Percentiles rank a stretch among this genome's conserved stretches.
These are phyloP conservation scores for Phialemonium atrogriseum DNA, from an alignment of 2,329 filamentous ascomycete genomes.

Conservation along the genomic window DNA sequence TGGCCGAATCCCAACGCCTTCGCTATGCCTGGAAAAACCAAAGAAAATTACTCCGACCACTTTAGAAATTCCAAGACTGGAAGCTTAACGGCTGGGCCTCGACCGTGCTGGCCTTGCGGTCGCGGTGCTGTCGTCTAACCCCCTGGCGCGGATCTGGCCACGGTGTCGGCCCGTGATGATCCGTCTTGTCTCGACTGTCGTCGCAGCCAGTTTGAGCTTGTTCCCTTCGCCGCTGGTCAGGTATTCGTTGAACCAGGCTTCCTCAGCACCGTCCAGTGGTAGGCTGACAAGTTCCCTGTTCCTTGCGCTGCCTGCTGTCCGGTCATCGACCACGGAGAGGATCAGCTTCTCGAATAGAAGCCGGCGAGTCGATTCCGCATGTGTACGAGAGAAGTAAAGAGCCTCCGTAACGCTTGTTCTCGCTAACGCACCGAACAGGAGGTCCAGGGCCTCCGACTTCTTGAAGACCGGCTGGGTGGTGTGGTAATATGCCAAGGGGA, in stretches of 20 bases:
- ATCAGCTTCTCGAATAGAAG: conserved; percentile 61
- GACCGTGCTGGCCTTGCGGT: background rate
- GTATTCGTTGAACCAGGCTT: conserved; percentile 64
- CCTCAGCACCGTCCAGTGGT: conserved; percentile 63
- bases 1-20: no score
- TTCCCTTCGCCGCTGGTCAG: conserved; percentile 58
- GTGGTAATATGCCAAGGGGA: conserved; percentile 72
- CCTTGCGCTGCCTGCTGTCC: conserved; percentile 36
- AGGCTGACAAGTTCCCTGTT: conserved; percentile 64
- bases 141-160: conserved; percentile 29
- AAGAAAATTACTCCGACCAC: no score
- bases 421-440: conserved; percentile 63
- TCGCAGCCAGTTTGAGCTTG: conserved; percentile 55
- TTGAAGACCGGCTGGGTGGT: conserved; percentile 66
- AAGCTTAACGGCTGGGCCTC: no score
- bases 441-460: conserved; percentile 49
- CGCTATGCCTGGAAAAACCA: no score
- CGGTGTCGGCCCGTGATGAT: conserved; percentile 57
- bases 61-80: no score
- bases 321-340: conserved; percentile 41
- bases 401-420: conserved; percentile 62
- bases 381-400: conserved; percentile 62
- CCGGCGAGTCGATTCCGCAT: conserved; percentile 52
- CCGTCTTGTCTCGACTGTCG: conserved; percentile 66
- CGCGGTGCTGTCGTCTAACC: conserved; percentile 1